A percentile compares a stretch with the other conserved stretches of the same genome.
Conservation (phyloP, 2,329 filamentous ascomycete genomes). For the Fonsecaea nubica region DNA sequence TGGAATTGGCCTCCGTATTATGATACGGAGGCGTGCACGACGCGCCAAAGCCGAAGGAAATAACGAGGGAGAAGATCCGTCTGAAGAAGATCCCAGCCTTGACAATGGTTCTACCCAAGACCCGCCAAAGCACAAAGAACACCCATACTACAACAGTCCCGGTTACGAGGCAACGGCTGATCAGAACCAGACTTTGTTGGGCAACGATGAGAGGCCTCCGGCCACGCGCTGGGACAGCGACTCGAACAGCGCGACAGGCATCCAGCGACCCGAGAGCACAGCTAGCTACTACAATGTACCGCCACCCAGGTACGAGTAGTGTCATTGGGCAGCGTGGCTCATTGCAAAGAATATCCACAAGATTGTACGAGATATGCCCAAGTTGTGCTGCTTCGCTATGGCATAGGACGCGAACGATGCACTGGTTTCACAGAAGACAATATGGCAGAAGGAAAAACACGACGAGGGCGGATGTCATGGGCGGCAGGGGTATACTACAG, state of each 20-base stretch:
- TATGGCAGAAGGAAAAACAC: background rate
- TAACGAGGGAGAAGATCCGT: background rate
- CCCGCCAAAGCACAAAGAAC: background rate
- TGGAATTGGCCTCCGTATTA: background rate
- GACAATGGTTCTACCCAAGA: background rate
- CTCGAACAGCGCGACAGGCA: background rate
- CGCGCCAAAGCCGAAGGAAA: background rate
- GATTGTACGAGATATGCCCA: background rate
- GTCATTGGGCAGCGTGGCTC: background rate
- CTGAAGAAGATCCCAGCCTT: background rate
- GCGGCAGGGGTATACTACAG: background rate
- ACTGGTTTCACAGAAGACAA: background rate
- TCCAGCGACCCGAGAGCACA: background rate
- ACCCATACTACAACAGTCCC: background rate
- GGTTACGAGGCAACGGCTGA: background rate
- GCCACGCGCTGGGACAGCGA: background rate
- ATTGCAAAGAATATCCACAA: background rate
- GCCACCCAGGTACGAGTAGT: background rate
- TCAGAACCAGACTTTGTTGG: slow-evolving; percentile 2
- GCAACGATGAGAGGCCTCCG: background rate
- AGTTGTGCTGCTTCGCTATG: background rate
- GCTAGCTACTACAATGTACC: background rate
- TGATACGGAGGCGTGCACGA: background rate
- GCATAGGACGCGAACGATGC: background rate
- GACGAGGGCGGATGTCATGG: background rate